Conservation (phyloP, 176 grass and related monocot species). For the Hsuehochloa calcarea region DNA sequence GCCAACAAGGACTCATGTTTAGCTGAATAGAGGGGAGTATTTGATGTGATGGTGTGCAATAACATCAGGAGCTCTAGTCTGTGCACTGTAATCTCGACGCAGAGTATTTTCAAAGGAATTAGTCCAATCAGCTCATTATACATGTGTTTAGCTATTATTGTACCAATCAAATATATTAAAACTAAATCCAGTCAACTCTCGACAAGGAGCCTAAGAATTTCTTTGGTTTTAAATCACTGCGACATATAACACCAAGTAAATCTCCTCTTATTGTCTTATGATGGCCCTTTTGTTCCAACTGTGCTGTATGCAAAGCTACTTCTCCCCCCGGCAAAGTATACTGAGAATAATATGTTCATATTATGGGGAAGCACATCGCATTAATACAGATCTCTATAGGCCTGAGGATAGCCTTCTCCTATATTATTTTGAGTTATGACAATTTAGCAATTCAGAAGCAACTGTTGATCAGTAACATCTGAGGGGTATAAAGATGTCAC, state of each 20-base stretch:
- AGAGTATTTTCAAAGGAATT: background rate
- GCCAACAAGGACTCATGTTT: background rate
- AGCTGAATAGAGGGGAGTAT: background rate
- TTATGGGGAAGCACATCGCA: background rate
- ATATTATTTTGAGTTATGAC: background rate
- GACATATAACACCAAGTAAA: background rate
- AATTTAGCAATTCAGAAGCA: background rate
- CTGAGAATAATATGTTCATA: background rate
- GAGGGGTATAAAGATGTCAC: background rate
- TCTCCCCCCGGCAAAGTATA: background rate
- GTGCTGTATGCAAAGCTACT: background rate
- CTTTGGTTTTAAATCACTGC: background rate
- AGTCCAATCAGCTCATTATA: background rate
- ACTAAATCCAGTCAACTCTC: background rate
- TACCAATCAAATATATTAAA: background rate
- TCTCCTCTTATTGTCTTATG: background rate
- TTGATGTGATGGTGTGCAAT: background rate
- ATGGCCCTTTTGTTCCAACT: background rate
- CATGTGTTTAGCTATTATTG: background rate
- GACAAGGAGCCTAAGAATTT: background rate
- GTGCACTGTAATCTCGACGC: background rate
- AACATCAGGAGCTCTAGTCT: background rate
- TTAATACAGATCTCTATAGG: background rate
- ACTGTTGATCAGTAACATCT: background rate
- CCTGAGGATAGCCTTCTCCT: background rate